Evolutionary conservation across 2,329 filamentous ascomycete genomes (phyloP), one percentile per base, ranked within the genome.

Genomic region (Monilinia aucupariae): DNA sequence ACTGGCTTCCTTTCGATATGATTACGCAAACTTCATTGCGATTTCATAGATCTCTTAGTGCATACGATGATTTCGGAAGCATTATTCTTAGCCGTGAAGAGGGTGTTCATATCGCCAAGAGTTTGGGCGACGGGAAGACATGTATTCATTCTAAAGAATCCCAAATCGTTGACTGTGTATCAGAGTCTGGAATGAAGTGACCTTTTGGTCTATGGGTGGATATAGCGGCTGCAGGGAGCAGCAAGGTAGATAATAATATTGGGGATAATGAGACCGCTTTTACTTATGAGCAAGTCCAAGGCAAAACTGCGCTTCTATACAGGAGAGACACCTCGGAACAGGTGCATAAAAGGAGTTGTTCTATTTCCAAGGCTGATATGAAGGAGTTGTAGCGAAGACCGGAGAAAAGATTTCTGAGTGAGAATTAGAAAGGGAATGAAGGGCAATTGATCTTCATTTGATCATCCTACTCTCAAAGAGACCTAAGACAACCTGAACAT

Each of bases 231-330:
- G 77, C 83, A 1, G 88, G 87, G 1, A 81, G 82, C 6, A 75
- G 80, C 69, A 87, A 86, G 2, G 76, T 87, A 53, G 85, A 86
- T 73, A 65, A 66, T 9, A 63, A 68, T n/a, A 86, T 91, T 68
- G 77, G 79, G 5, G 82, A 88, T 1, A 85, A 85, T 53, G 88
- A 91, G 71, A 88, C 88, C 0, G 76, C 74, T 20, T 88, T 82
- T 68, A 91, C 88, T 0, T 85, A 84, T 71, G 84, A 86, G 73
- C 81, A 83, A 1, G 78, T 91, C 2, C 88, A 88, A 2, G 77
- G 59, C 41, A 56, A n/a, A 4, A 22, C 25, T 22, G 7, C 20
- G 10, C 54, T 47, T 56, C n/a, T 34, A 12, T 37, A 34, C 15
- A 43, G 13, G 54, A 25, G 41, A 48, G 13, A 47, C 50, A 22